Conservation (phyloP, 2,329 filamentous ascomycete genomes). For the Diaporthe velutina region DNA sequence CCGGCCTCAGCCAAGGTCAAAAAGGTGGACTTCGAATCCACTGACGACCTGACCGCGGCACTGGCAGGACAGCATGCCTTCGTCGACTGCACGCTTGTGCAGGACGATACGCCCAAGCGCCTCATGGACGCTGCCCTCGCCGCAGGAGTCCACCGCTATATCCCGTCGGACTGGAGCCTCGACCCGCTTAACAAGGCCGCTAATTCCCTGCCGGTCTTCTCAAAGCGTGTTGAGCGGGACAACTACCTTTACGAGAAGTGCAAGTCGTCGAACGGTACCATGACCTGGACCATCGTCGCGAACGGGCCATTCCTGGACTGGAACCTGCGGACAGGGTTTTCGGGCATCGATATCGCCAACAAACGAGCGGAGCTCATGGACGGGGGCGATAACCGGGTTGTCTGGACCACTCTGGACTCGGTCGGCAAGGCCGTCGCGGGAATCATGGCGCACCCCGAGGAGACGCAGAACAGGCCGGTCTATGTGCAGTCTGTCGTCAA, state of each 20-base stretch:
- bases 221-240: slow-evolving; percentile 8
- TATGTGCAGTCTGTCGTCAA: slow-evolving; percentile 41
- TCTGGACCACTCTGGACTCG: slow-evolving; percentile 44
- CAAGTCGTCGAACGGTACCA: not conserved
- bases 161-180: slow-evolving; percentile 32
- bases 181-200: slow-evolving; percentile 33
- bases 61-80: slow-evolving; percentile 26
- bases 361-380: slow-evolving; percentile 42
- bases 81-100: slow-evolving; percentile 23
- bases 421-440: slow-evolving; percentile 46
- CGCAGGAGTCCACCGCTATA: slow-evolving; percentile 28
- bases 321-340: slow-evolving; percentile 42
- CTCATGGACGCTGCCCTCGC: slow-evolving; percentile 24
- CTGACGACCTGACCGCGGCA: slow-evolving; percentile 3
- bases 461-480: slow-evolving; percentile 47
- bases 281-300: slow-evolving; percentile 48
- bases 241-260: slow-evolving; percentile 16
- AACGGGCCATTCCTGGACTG: slow-evolving; percentile 50
- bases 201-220: slow-evolving; percentile 42
- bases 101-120: slow-evolving; percentile 17
- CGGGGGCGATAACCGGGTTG: slow-evolving; percentile 45
- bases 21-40: slow-evolving; percentile 16
- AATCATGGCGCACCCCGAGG: slow-evolving; percentile 44
- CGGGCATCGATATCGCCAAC: slow-evolving; percentile 44
- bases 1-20: slow-evolving; percentile 17